Percentiles rank a stretch among this genome's conserved stretches.
phyloP scores from a whole-genome alignment of 106 monocot species.

The Allium fistulosum region DNA sequence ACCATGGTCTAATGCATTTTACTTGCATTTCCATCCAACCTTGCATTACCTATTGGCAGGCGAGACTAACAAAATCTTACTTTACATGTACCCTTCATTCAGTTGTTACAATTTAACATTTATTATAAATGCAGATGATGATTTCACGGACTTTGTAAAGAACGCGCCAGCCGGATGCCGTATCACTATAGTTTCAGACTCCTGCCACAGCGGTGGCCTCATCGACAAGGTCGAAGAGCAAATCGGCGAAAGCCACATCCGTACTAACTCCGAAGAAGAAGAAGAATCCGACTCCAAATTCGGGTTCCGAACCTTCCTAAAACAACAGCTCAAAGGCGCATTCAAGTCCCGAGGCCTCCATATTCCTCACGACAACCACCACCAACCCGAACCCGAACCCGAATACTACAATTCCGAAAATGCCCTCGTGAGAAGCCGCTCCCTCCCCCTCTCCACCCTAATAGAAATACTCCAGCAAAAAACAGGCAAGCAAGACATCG shows the following conservation, averaged over 20 bases:
- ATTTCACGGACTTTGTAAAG: conserved; percentile 54
- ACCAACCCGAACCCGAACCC: conserved; percentile 4
- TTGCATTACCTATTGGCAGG: too few species aligned
- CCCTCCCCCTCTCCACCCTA: conserved; percentile 62
- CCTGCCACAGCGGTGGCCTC: conserved; percentile 79
- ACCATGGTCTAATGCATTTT: too few species aligned
- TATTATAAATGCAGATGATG: conserved; percentile 30
- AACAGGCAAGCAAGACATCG: conserved; percentile 67
- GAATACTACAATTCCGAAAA: not conserved
- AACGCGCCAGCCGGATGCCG: conserved; percentile 34
- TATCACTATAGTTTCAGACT: conserved; percentile 72
- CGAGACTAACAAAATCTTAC: too few species aligned
- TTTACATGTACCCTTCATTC: too few species aligned
- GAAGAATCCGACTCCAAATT: conserved; percentile 12
- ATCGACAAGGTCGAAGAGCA: conserved; percentile 70
- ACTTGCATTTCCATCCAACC: too few species aligned
- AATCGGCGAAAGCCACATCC: conserved; percentile 63
- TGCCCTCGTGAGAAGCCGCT: conserved; percentile 33
- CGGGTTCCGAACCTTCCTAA: conserved; percentile 41
- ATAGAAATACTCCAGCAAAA: conserved; percentile 70
- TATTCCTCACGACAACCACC: conserved; percentile 20
- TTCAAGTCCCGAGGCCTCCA: conserved; percentile 62
- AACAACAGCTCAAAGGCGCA: conserved; percentile 25
- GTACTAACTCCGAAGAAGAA: not conserved
- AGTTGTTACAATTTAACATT: too few species aligned